phyloP scores from a whole-genome alignment of 2,329 filamentous ascomycete genomes.

The Diaporthe vaccinii region DNA sequence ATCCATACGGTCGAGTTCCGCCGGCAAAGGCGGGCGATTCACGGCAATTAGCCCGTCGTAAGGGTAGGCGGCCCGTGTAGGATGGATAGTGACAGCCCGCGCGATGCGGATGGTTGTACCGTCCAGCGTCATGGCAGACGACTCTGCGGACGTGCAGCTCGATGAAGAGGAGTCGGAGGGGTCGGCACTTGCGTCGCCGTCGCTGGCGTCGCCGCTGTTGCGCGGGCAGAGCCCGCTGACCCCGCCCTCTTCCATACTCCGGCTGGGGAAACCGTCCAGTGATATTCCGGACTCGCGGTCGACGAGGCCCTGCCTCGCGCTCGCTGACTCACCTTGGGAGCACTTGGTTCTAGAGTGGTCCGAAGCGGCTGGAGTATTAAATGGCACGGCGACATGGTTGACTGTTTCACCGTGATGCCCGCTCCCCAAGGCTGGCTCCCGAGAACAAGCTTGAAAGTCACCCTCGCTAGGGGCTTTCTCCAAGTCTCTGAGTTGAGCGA shows the following conservation, averaged over 20 bases:
- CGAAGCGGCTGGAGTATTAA: background rate
- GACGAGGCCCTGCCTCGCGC: background rate
- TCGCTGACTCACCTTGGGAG: background rate
- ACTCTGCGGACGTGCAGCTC: background rate
- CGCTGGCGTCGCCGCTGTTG: background rate
- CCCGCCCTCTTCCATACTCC: background rate
- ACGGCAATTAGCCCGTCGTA: background rate
- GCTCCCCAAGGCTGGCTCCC: background rate
- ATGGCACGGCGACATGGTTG: too few species aligned
- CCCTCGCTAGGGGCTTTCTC: background rate
- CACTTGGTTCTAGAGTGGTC: fast-evolving
- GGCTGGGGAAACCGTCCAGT: background rate
- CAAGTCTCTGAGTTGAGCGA: background rate
- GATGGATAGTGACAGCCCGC: background rate
- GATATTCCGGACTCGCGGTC: background rate
- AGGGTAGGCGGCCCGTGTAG: background rate
- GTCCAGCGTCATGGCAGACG: background rate
- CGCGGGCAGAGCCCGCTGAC: background rate
- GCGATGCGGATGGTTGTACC: background rate
- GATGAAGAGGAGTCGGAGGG: background rate
- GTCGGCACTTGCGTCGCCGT: background rate
- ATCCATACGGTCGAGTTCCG: background rate
- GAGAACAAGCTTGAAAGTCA: background rate
- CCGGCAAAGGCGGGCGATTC: background rate
- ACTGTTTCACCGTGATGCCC: background rate